Percentiles rank a stretch among this genome's conserved stretches.
These are phyloP conservation scores for Leucocoprinus sp. DNA, from an alignment of 768 basidiomycete genomes.

Conservation along the genomic window DNA sequence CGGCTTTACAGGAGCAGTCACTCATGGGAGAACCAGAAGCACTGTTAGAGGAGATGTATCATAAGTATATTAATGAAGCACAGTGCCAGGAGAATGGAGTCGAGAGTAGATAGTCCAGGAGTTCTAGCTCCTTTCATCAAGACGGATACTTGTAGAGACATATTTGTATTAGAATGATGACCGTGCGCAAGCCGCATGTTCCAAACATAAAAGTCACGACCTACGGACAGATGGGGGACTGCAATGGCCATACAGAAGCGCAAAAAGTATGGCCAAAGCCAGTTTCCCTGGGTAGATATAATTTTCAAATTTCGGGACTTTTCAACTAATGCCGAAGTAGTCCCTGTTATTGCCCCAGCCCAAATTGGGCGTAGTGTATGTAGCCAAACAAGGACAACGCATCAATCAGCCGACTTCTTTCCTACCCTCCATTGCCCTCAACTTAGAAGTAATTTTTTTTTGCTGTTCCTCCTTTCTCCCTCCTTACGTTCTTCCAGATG, in stretches of 20 bases:
- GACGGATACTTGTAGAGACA: constrained; percentile 4
- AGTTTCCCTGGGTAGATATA: constrained; percentile 24
- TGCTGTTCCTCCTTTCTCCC: constrained; percentile 23
- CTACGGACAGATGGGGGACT: neutral
- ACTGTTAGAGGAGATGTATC: constrained; percentile 28
- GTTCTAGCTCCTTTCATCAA: constrained; percentile 7
- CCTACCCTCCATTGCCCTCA: constrained; percentile 44
- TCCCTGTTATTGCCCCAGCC: constrained; percentile 44
- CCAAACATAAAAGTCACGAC: constrained; percentile 8
- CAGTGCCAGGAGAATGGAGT: constrained; percentile 19
- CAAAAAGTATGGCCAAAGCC: constrained; percentile 13
- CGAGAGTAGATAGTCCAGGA: constrained; percentile 5
- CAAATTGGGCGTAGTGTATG: constrained; percentile 31
- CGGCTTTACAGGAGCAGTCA: neutral
- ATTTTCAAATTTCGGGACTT: constrained; percentile 3
- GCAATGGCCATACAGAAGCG: constrained; percentile 9
- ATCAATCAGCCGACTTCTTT: constrained; percentile 41
- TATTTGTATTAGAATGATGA: constrained; percentile 4
- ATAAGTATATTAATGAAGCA: constrained; percentile 30
- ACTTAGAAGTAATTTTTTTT: constrained; percentile 47
- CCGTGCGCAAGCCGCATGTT: constrained; percentile 9
- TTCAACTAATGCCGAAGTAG: constrained; percentile 21
- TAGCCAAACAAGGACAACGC: constrained; percentile 41
- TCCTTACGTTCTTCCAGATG: constrained; percentile 43
- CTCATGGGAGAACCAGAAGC: neutral